phyloP scores from a whole-genome alignment of 2,329 filamentous ascomycete species.

The Botrytis cinerea region DNA sequence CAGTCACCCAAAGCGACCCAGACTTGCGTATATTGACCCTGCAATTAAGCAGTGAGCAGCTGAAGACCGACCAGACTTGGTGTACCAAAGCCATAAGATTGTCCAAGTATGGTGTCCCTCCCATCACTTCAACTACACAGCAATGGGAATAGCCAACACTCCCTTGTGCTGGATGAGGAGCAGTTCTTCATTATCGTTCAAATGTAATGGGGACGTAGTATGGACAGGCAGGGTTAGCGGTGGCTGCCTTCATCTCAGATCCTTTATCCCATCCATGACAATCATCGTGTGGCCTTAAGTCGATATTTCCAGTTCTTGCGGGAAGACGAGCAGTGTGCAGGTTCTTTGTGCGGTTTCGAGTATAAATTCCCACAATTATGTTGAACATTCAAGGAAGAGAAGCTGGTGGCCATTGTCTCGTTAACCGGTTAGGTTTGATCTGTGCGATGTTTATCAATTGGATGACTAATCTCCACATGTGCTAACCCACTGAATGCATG shows the following conservation, averaged over 20 bases:
- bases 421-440: neutral
- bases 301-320: neutral
- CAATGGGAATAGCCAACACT: neutral
- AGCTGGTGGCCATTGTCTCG: too few relatives aligned
- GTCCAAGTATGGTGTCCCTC: neutral
- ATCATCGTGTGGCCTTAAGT: too few relatives aligned
- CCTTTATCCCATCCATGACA: neutral
- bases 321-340: too few relatives aligned
- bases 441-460: neutral
- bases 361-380: neutral
- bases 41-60: neutral
- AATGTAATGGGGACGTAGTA: neutral
- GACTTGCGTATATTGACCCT: neutral
- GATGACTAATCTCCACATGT: neutral
- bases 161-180: neutral
- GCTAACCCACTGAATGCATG: neutral
- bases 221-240: neutral
- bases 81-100: neutral
- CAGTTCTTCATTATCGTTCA: neutral
- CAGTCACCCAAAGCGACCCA: neutral
- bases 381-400: neutral
- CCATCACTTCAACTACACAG: neutral
- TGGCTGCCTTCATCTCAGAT: neutral
- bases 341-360: neutral
- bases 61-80: neutral